Evolutionary conservation across 1,284 basidiomycete genomes (phyloP).

Genomic region (Coniferiporia sulphurascens): DNA sequence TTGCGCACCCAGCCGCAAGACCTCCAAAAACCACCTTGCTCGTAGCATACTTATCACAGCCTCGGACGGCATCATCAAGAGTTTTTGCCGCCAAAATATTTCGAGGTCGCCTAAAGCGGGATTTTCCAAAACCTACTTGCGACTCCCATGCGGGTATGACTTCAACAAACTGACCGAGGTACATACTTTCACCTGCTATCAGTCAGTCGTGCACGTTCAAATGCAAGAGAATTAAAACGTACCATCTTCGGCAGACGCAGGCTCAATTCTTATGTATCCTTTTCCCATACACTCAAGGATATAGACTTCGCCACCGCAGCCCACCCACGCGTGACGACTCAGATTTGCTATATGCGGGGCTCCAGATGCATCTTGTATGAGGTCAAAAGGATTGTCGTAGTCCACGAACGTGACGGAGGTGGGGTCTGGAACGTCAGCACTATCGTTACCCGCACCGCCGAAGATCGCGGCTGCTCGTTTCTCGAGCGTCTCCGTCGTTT

Average conservation of each 20-base stretch:
- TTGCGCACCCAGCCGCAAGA: slow-evolving; percentile 42
- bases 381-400: slow-evolving; percentile 73
- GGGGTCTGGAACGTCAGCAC: slow-evolving; percentile 46
- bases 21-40: slow-evolving; percentile 49
- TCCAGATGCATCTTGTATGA: slow-evolving; percentile 49
- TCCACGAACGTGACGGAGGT: slow-evolving; percentile 75
- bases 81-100: slow-evolving; percentile 48
- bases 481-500: slow-evolving; percentile 28
- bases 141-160: slow-evolving; percentile 42
- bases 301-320: slow-evolving; percentile 70
- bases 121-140: slow-evolving; percentile 41
- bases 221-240: not conserved
- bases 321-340: slow-evolving; percentile 71
- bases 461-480: slow-evolving; percentile 19
- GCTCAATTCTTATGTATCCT: slow-evolving; percentile 72
- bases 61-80: slow-evolving; percentile 55
- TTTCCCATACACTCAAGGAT: slow-evolving; percentile 76
- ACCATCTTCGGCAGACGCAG: slow-evolving; percentile 37
- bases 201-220: not conserved
- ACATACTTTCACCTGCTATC: slow-evolving; percentile 28
- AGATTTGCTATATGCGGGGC: slow-evolving; percentile 47
- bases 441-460: slow-evolving; percentile 19
- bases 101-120: slow-evolving; percentile 52
- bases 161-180: slow-evolving; percentile 49
- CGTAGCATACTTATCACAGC: slow-evolving; percentile 62